A percentile compares a stretch with the other conserved stretches of the same genome.
These are phyloP conservation scores for Populus tremula DNA, from an alignment of 345 rosid species.

Conservation along the genomic window DNA sequence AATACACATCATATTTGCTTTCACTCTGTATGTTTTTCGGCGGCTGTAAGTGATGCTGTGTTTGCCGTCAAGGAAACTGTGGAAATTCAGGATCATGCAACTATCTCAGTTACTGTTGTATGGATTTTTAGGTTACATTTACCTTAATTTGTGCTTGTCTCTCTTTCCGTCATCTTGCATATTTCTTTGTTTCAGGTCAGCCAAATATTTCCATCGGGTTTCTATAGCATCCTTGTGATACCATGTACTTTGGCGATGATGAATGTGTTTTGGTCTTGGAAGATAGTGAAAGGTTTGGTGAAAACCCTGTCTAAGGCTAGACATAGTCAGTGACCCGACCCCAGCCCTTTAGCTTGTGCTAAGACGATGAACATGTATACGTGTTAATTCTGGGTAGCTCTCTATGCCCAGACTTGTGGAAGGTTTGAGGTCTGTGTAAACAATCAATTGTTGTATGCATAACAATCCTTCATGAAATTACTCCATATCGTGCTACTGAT, in stretches of 20 bases:
- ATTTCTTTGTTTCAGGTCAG: conserved; percentile 46
- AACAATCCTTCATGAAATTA: too few species aligned
- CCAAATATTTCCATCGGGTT: conserved; percentile 62
- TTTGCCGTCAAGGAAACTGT: background rate
- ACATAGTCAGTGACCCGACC: conserved; percentile 37
- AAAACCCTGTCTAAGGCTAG: conserved; percentile 61
- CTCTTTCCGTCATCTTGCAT: background rate
- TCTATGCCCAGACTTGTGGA: background rate
- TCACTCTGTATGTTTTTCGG: background rate
- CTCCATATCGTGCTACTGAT: too few species aligned
- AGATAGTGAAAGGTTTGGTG: conserved; percentile 67
- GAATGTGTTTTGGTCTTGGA: conserved; percentile 81
- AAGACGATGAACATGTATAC: background rate
- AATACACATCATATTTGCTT: background rate
- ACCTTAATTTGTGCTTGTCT: background rate
- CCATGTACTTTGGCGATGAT: conserved; percentile 44
- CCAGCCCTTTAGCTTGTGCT: background rate
- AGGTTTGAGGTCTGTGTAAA: background rate
- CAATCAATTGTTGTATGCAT: background rate
- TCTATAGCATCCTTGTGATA: conserved; percentile 59
- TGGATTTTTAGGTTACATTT: background rate
- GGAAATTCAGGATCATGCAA: background rate
- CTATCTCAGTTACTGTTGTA: background rate
- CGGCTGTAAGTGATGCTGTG: background rate
- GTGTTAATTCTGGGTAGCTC: too few species aligned